phyloP scores from a whole-genome alignment of 768 basidiomycete genomes.

The Suillus spraguei region DNA sequence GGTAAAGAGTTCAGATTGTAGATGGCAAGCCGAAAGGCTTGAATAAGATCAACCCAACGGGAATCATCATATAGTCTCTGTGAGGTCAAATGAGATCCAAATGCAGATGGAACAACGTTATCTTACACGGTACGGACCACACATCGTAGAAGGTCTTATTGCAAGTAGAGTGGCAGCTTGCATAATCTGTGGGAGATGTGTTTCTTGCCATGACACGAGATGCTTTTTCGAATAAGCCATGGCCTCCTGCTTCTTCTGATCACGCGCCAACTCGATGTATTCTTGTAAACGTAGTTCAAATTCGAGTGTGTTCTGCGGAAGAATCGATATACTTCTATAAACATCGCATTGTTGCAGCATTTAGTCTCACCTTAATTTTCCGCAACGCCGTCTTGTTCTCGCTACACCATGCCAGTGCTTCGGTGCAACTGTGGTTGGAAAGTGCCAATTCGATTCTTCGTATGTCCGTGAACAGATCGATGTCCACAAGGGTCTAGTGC shows the following conservation, averaged over 20 bases:
- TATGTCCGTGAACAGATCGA: slow-evolving; percentile 90
- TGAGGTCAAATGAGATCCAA: slow-evolving; percentile 12
- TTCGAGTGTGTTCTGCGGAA: slow-evolving; percentile 84
- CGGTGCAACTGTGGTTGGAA: slow-evolving; percentile 71
- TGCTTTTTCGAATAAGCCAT: slow-evolving; percentile 85
- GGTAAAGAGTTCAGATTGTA: slow-evolving; percentile 88
- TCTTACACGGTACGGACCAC: slow-evolving; percentile 77
- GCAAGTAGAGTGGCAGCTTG: slow-evolving; percentile 79
- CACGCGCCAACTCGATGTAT: slow-evolving; percentile 88
- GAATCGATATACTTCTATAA: slow-evolving; percentile 20
- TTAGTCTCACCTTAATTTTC: slow-evolving; percentile 74
- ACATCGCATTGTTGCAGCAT: slow-evolving; percentile 15
- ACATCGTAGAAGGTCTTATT: slow-evolving; percentile 68
- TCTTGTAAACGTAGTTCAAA: slow-evolving; percentile 96
- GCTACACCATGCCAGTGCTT: slow-evolving; percentile 93
- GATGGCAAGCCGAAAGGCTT: slow-evolving; percentile 83
- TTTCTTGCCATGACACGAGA: slow-evolving; percentile 79
- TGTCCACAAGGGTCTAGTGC: slow-evolving; percentile 79
- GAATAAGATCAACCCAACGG: slow-evolving; percentile 76
- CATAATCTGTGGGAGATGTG: slow-evolving; percentile 76
- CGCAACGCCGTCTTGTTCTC: slow-evolving; percentile 93
- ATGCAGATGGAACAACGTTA: slow-evolving; percentile 9
- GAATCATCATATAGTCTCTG: slow-evolving; percentile 82
- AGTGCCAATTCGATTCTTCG: slow-evolving; percentile 84
- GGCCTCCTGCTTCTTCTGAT: slow-evolving; percentile 67